Evolutionary conservation across 1,284 basidiomycete species (phyloP).

Genomic region (Neolentinus lepideus): DNA sequence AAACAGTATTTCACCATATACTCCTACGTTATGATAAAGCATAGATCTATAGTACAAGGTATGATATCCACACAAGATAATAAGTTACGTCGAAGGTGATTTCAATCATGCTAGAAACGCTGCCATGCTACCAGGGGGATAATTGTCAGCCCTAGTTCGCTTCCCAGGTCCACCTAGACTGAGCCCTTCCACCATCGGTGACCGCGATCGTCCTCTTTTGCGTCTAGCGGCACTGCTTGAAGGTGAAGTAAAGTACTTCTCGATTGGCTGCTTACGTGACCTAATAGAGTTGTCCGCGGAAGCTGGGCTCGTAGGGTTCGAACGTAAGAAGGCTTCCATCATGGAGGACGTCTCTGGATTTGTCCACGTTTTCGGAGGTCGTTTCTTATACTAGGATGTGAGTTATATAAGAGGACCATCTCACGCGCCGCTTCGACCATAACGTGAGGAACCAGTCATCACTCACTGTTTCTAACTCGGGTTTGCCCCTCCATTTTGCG

Average conservation of each 20-base stretch:
- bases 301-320: not conserved
- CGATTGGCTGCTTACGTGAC: not conserved
- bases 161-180: not conserved
- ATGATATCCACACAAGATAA: not conserved
- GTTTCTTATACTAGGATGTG: not conserved
- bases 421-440: not conserved
- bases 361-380: not conserved
- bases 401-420: not conserved
- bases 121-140: not conserved
- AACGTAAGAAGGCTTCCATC: conserved; percentile 1
- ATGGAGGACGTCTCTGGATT: not conserved
- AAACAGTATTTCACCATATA: not conserved
- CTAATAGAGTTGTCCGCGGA: not conserved
- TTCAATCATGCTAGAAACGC: not conserved
- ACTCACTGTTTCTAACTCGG: conserved; percentile 70
- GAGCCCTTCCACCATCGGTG: not conserved
- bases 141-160: not conserved
- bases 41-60: not conserved
- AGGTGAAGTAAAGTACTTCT: not conserved
- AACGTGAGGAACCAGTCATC: not conserved
- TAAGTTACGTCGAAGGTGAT: not conserved
- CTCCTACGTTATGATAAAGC: not conserved
- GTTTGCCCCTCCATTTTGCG: conserved; percentile 72
- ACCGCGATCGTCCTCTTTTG: not conserved
- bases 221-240: not conserved